A percentile compares a stretch with the other conserved stretches of the same genome.
Evolutionary conservation across 225 moss, liverwort and hornwort genomes (phyloP).

Genomic region (Antitrichia curtipendula): DNA sequence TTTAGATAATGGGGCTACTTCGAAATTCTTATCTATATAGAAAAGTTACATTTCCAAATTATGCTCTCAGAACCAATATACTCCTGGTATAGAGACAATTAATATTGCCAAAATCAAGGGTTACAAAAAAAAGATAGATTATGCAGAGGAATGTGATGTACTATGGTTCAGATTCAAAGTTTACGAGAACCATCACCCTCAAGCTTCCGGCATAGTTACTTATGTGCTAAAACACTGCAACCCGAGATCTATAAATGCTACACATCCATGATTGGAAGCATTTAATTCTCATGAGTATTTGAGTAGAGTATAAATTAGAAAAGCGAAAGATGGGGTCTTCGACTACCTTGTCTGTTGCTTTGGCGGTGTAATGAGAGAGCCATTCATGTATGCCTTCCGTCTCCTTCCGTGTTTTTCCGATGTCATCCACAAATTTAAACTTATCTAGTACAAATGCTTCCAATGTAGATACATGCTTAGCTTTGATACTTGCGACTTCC

Average conservation of each 20-base stretch:
- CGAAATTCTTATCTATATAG: background rate
- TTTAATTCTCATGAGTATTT: background rate
- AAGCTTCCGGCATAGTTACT: background rate
- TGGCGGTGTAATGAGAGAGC: background rate
- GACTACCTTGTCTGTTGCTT: background rate
- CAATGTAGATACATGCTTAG: background rate
- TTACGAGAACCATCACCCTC: background rate
- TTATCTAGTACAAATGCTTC: background rate
- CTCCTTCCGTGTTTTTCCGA: background rate
- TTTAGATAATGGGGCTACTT: too few relatives aligned
- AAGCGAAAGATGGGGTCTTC: background rate
- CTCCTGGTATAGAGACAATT: background rate
- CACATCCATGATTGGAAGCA: background rate
- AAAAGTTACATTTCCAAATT: background rate
- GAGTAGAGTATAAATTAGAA: background rate
- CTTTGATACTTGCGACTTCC: background rate
- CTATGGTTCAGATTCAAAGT: accelerated
- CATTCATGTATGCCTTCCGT: background rate
- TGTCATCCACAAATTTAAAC: background rate
- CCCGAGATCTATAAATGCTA: background rate
- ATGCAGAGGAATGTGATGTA: background rate
- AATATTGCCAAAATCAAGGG: background rate
- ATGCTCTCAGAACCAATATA: too few relatives aligned
- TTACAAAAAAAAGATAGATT: background rate
- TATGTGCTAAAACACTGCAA: background rate